Evolutionary conservation across 2,329 filamentous ascomycete genomes (phyloP).

Genomic region (Aureobasidium subglaciale): DNA sequence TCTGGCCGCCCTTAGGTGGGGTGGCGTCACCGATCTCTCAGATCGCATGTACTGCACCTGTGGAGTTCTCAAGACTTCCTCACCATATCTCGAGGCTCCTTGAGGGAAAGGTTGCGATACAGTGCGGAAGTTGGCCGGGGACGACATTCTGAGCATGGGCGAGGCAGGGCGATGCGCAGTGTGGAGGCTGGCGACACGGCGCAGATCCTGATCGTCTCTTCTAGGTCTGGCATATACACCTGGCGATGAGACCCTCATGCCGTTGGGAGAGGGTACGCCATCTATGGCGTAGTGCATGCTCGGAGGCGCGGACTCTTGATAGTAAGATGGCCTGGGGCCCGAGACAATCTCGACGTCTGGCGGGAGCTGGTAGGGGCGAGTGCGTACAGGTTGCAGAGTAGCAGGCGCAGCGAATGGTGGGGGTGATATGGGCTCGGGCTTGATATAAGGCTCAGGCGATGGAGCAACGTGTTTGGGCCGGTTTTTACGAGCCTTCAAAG

Average conservation of each 20-base stretch:
- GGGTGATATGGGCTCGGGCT: conserved; percentile 56
- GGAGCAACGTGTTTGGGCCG: conserved; percentile 29
- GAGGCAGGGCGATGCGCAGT: conserved; percentile 39
- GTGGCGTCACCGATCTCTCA: conserved; percentile 36
- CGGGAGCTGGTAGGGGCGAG: conserved; percentile 31
- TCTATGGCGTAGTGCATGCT: conserved; percentile 24
- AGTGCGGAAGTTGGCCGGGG: conserved; percentile 34
- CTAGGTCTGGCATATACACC: conserved; percentile 29
- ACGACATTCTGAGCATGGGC: conserved; percentile 33
- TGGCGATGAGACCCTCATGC: conserved; percentile 33
- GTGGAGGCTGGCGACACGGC: conserved; percentile 42
- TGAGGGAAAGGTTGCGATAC: conserved; percentile 35
- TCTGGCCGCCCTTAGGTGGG: conserved; percentile 20
- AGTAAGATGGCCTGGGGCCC: conserved; percentile 40
- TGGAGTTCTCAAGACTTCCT: conserved; percentile 31
- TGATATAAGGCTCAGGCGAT: conserved; percentile 46
- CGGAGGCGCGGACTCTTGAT: conserved; percentile 29
- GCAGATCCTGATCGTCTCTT: conserved; percentile 40
- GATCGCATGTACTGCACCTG: conserved; percentile 32
- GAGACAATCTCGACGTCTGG: conserved; percentile 34
- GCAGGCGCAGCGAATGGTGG: conserved; percentile 43
- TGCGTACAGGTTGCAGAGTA: conserved; percentile 33
- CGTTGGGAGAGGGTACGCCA: conserved; percentile 32
- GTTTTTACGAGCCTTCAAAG: conserved; percentile 27
- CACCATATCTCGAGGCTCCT: conserved; percentile 24